A percentile compares a stretch with the other conserved stretches of the same genome.
phyloP scores from a whole-genome alignment of 2,329 filamentous ascomycete genomes.

The Intubia oerlemansii region DNA sequence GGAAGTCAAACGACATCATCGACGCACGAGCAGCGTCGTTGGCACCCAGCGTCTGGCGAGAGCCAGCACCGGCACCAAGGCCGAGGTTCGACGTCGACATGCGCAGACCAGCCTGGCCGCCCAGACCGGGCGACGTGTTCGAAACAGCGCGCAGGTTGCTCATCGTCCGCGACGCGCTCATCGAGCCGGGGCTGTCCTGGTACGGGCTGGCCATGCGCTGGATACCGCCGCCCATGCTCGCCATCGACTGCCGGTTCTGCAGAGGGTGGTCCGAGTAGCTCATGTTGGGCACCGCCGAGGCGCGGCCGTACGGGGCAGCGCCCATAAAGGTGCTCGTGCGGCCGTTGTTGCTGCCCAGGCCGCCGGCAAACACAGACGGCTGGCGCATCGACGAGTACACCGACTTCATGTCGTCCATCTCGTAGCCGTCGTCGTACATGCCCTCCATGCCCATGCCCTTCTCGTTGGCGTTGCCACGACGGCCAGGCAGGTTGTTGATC shows the following conservation, averaged over 20 bases:
- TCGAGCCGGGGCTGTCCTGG: conserved; percentile 25
- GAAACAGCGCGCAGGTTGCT: conserved; percentile 32
- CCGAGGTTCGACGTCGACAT: conserved; percentile 26
- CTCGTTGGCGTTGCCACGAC: conserved; percentile 44
- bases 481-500: conserved; percentile 72
- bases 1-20: conserved; percentile 36
- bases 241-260: conserved; percentile 45
- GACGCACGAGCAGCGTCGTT: conserved; percentile 22
- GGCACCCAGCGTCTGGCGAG: conserved; percentile 24
- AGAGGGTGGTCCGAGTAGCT: conserved; percentile 28
- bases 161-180: conserved; percentile 30
- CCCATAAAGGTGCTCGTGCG: conserved; percentile 54
- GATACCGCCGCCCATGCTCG: conserved; percentile 36
- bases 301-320: conserved; percentile 31
- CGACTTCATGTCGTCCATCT: conserved; percentile 96
- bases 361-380: conserved; percentile 73
- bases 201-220: conserved; percentile 33
- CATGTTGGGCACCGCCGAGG: conserved; percentile 20
- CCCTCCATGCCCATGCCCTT: conserved; percentile 27
- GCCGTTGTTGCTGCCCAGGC: conserved; percentile 53
- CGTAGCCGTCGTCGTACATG: conserved; percentile 44
- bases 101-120: conserved; percentile 14
- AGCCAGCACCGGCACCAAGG: conserved; percentile 22
- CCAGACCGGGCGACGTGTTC: conserved; percentile 23
- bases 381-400: conserved; percentile 81